Evolutionary conservation across 225 moss, liverwort and hornwort species (phyloP).

Genomic region (Physcomitrellopsis africana): DNA sequence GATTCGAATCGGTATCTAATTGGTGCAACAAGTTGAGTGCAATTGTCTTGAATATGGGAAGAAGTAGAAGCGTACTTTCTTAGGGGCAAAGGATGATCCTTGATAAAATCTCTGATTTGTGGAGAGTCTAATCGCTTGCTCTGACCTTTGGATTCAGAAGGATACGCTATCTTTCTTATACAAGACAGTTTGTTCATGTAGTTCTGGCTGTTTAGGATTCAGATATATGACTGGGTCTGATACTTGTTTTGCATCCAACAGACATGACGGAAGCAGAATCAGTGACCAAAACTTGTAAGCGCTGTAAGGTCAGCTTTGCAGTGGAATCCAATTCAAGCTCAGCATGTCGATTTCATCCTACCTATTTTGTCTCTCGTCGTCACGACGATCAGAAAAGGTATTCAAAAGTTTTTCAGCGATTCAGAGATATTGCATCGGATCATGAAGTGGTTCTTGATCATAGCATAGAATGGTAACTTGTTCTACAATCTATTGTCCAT

Average conservation of each 20-base stretch:
- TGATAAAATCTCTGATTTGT: background rate
- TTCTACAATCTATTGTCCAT: background rate
- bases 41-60: background rate
- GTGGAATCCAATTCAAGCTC: conserved; percentile 45
- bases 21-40: background rate
- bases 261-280: conserved; percentile 45
- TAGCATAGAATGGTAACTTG: background rate
- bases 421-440: background rate
- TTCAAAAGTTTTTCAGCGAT: background rate
- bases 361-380: conserved; percentile 73
- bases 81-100: background rate
- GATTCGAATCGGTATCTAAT: background rate
- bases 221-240: conserved; percentile 9
- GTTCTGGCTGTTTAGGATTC: background rate
- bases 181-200: background rate
- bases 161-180: background rate
- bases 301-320: conserved; percentile 61
- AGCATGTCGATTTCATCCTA: conserved; percentile 69
- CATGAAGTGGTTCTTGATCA: background rate
- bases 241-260: conserved; percentile 8
- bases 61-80: conserved; percentile 11
- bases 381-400: conserved; percentile 82
- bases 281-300: conserved; percentile 58
- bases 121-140: background rate
- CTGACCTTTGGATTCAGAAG: background rate